These are phyloP conservation scores for Westerdykella sp. DNA, from an alignment of 2,329 filamentous ascomycete genomes.

Conservation along the genomic window DNA sequence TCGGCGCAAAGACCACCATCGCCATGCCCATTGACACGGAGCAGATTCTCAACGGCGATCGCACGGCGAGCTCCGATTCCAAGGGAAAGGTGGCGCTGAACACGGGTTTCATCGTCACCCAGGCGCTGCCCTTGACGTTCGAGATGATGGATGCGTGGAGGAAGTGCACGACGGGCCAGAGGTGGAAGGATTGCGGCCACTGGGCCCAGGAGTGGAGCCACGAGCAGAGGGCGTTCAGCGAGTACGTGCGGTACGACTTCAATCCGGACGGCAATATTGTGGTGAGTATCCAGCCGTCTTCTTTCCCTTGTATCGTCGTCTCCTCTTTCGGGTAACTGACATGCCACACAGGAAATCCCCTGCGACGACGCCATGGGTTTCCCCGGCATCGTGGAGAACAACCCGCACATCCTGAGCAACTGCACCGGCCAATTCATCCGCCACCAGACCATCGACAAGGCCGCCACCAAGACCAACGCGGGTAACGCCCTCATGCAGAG, in stretches of 20 bases:
- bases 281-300: slow-evolving; percentile 7
- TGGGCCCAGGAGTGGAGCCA: slow-evolving; percentile 28
- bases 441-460: slow-evolving; percentile 22
- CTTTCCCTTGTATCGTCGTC: background rate
- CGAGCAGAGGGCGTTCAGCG: slow-evolving; percentile 30
- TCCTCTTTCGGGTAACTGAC: background rate
- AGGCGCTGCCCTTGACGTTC: slow-evolving; percentile 25
- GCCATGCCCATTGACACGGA: slow-evolving; percentile 36
- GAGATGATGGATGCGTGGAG: slow-evolving; percentile 28
- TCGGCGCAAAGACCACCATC: slow-evolving; percentile 33
- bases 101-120: slow-evolving; percentile 45
- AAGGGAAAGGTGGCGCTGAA: slow-evolving; percentile 35
- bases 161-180: slow-evolving; percentile 21
- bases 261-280: slow-evolving; percentile 20
- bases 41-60: slow-evolving; percentile 24
- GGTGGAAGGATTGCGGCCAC: slow-evolving; percentile 20
- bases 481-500: slow-evolving; percentile 9
- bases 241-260: slow-evolving; percentile 32
- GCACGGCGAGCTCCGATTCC: slow-evolving; percentile 18
- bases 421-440: slow-evolving; percentile 26
- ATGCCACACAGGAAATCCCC: slow-evolving; percentile 12
- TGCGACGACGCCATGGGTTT: slow-evolving; percentile 34
- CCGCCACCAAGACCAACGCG: slow-evolving; percentile 7
- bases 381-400: slow-evolving; percentile 14
- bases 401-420: slow-evolving; percentile 9